These are phyloP conservation scores for Crithidia fasciculata DNA, from an alignment of 208 protist species.

Conservation along the genomic window DNA sequence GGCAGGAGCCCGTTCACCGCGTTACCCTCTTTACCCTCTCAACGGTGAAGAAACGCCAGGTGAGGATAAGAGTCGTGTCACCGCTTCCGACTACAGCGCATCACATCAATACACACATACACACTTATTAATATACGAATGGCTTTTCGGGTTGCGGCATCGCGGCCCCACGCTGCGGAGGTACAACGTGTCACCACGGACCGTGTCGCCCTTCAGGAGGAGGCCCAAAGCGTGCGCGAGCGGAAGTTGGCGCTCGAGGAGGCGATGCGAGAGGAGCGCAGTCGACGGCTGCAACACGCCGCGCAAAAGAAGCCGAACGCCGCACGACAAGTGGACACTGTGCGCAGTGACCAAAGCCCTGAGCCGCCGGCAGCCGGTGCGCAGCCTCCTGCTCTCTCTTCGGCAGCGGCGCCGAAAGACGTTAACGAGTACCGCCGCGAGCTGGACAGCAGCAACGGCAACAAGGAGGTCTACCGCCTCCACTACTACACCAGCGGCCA, in stretches of 20 bases:
- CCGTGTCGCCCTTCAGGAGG: conserved; percentile 10
- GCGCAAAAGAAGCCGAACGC: not conserved
- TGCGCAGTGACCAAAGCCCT: too few relatives aligned
- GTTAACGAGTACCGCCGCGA: conserved; percentile 34
- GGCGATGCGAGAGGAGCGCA: conserved; percentile 33
- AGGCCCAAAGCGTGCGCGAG: conserved; percentile 17
- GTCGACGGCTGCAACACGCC: conserved; percentile 22
- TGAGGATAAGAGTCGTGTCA: too few relatives aligned
- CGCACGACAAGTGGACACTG: too few relatives aligned
- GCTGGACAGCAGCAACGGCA: conserved; percentile 21
- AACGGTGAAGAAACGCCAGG: too few relatives aligned
- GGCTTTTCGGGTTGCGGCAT: conserved; percentile 10
- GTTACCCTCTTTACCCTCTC: too few relatives aligned
- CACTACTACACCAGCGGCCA: conserved; percentile 30
- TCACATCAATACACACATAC: too few relatives aligned
- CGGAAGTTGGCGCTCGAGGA: conserved; percentile 24
- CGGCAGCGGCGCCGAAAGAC: not conserved
- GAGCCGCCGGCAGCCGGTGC: not conserved
- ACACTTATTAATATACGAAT: conserved; percentile 1
- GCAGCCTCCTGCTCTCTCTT: not conserved
- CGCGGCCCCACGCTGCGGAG: conserved; percentile 18
- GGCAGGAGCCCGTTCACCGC: too few relatives aligned
- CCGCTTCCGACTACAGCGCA: too few relatives aligned
- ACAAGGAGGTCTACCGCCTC: conserved; percentile 12
- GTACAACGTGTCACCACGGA: conserved; percentile 14